Percentiles rank a stretch among this genome's conserved stretches.
These are phyloP conservation scores for Chenopodium berlandieri DNA, from an alignment of 148 eudicot genomes.

Conservation along the genomic window DNA sequence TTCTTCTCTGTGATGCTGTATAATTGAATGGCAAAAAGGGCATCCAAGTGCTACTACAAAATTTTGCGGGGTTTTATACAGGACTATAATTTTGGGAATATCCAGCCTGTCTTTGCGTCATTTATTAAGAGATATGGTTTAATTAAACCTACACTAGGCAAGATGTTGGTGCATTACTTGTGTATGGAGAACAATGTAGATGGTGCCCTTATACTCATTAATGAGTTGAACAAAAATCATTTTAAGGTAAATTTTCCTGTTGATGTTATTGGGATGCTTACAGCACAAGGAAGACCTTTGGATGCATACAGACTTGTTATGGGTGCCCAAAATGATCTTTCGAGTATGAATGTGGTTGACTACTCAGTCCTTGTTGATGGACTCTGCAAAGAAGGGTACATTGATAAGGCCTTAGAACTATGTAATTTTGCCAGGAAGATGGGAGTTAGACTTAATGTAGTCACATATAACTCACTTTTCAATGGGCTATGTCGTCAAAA, in stretches of 20 bases:
- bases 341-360: constrained; percentile 56
- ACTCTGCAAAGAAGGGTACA: constrained; percentile 70
- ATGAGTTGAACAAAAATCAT: constrained; percentile 37
- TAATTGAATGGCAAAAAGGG: constrained; percentile 38
- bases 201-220: constrained; percentile 52
- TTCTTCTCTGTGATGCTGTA: constrained; percentile 13
- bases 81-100: constrained; percentile 37
- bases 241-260: constrained; percentile 38
- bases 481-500: constrained; percentile 80
- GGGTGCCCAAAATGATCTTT: constrained; percentile 44
- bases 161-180: constrained; percentile 49
- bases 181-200: constrained; percentile 52
- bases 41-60: constrained; percentile 33
- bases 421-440: constrained; percentile 54
- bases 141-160: constrained; percentile 39
- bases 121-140: constrained; percentile 60
- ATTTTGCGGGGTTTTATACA: constrained; percentile 42
- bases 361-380: constrained; percentile 68
- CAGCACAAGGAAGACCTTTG: constrained; percentile 47
- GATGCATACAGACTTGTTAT: constrained; percentile 72
- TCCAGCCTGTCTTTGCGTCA: constrained; percentile 42
- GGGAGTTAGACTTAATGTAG: constrained; percentile 58
- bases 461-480: constrained; percentile 70
- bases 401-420: constrained; percentile 71
- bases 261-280: constrained; percentile 43